Base-by-base conservation (phyloP, 2,329 filamentous ascomycete species). In the Alternaria solani region DNA sequence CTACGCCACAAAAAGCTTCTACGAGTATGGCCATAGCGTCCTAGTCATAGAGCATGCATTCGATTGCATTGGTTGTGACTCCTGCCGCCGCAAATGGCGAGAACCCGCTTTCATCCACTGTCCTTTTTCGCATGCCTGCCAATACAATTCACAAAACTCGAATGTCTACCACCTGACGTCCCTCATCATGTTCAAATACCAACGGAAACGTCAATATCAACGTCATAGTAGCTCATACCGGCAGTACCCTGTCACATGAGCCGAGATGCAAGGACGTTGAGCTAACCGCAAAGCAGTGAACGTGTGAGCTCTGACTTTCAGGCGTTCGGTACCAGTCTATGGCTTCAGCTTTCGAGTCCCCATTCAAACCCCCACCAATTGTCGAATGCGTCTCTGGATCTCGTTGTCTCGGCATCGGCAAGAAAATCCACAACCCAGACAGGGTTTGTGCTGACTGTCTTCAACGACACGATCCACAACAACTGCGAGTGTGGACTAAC, bases 401-500 rank as follows among this genome's bases (percentile, higher is more conserved):
- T 23, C 59, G 55, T 54, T 74, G 71, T 62, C 65, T 75, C 51
- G 67, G 72, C 52, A 67, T 74, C 48, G 70, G 71, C 42, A 72
- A 65, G 64, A 74, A 73, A 55, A 44, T 71, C 41, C 59, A 68
- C 43, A 48, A 59, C 38, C 52, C 67, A 32, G 58, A 67, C 51
- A 56, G 62, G 25, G 61, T 73, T 38, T 74, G 72, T 43, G n/a
- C 47, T 41, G 62, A 66, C 30, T 73, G 72, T 62, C 61, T 74
- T 18, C 65, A 64, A 47, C 56, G 69, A 59, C 62, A 72, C 64
- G 70, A 75, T 38, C 66, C 61, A 43, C 60, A 69, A 51, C 68
- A 74, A 53, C 65, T 74, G 36, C 66, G 67, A 38, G 41, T 49
- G 7, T 67, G 62, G 66, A 63, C 67, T 12, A 57, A 67, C 28